A percentile compares a stretch with the other conserved stretches of the same genome.
Conservation (phyloP, 768 basidiomycete genomes). For the Sarcomyxa edulis region DNA sequence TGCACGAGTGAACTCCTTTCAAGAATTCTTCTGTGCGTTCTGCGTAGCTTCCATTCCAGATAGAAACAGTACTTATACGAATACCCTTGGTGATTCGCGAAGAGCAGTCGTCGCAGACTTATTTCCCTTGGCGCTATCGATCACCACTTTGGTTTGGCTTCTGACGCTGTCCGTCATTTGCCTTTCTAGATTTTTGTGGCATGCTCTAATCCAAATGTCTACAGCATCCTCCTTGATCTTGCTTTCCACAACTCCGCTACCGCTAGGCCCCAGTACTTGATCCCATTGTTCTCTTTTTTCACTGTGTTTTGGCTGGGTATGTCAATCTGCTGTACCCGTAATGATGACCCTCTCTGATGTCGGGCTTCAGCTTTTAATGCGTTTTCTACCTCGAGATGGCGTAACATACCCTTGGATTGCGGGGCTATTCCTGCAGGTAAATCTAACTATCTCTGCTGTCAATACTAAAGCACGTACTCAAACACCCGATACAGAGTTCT, state of each 20-base stretch:
- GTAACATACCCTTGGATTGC: constrained; percentile 41
- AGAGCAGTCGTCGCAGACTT: constrained; percentile 50
- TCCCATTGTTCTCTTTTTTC: constrained; percentile 38
- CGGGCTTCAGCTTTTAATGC: constrained; percentile 42
- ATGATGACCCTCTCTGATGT: not conserved
- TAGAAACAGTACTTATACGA: no score
- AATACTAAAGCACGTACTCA: constrained; percentile 10
- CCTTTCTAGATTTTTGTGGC: no score
- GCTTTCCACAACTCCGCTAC: constrained; percentile 34
- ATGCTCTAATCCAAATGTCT: not conserved
- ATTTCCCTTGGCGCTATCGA: constrained; percentile 56
- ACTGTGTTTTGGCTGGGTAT: constrained; percentile 52
- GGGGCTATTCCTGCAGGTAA: constrained; percentile 40
- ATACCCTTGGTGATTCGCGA: constrained; percentile 7
- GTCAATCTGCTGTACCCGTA: constrained; percentile 8
- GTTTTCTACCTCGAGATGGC: constrained; percentile 58
- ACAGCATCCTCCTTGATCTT: constrained; percentile 40
- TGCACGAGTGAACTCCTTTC: constrained; percentile 48
- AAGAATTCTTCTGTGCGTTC: constrained; percentile 55
- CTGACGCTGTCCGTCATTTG: no score
- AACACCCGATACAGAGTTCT: constrained; percentile 27
- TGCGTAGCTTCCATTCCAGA: not conserved
- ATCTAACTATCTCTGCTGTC: constrained; percentile 5
- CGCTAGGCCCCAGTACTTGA: constrained; percentile 41
- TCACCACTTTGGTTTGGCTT: constrained; percentile 41